These are phyloP conservation scores for Aspergillus sp. DNA, from an alignment of 2,329 filamentous ascomycete species.

Conservation along the genomic window DNA sequence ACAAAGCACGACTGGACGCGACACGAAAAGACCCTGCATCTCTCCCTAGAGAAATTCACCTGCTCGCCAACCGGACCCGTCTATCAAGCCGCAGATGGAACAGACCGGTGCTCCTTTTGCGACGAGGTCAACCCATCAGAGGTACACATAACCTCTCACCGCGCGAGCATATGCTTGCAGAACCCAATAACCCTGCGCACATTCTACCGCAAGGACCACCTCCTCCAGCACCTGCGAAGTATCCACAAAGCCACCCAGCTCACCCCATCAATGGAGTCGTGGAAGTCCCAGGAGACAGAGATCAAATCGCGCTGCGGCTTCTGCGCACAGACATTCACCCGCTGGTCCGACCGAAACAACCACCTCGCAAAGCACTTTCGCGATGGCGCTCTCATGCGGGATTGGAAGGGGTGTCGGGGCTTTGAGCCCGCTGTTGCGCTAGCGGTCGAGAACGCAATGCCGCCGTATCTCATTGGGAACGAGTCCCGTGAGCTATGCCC, in stretches of 20 bases:
- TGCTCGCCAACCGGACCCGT: constrained; percentile 58
- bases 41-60: constrained; percentile 54
- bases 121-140: constrained; percentile 50
- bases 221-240: constrained; percentile 60
- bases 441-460: constrained; percentile 44
- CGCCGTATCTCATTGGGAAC: constrained; percentile 41
- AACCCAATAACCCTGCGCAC: constrained; percentile 59
- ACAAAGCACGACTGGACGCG: constrained; percentile 54
- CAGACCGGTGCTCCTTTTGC: constrained; percentile 53
- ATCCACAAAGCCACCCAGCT: constrained; percentile 56
- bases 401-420: constrained; percentile 43
- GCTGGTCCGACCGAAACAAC: constrained; percentile 40
- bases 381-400: constrained; percentile 37
- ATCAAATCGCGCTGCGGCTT: constrained; percentile 51
- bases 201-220: constrained; percentile 63
- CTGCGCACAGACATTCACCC: constrained; percentile 35
- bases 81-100: constrained; percentile 30
- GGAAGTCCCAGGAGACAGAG: constrained; percentile 50
- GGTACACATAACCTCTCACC: constrained; percentile 58
- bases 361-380: constrained; percentile 45
- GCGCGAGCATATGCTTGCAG: constrained; percentile 56
- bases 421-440: constrained; percentile 35
- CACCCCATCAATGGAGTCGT: constrained; percentile 54
- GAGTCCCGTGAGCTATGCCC: constrained; percentile 27
- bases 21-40: constrained; percentile 54